Evolutionary conservation across 768 basidiomycete genomes (phyloP), one percentile per base, ranked within the genome.

Genomic region (Podaxis sp.): DNA sequence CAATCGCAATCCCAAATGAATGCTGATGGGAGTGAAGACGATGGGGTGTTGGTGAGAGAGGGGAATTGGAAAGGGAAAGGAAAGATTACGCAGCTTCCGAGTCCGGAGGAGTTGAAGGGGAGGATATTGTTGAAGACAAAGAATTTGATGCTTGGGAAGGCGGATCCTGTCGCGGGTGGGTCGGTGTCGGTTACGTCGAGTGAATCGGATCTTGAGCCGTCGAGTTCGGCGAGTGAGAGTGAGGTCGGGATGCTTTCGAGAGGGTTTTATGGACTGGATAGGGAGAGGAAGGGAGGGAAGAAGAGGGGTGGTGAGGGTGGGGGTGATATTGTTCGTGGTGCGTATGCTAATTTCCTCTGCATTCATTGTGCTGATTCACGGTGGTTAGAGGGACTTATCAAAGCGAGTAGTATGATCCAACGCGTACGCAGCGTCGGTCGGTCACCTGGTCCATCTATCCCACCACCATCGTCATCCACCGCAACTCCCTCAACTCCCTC

Each of bases 121-220:
- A 84, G 84, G 68, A 87, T 99, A 26, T 66, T 99, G 64, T 76
- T 99, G 65, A 99, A 99, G 89, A 84, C 92, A 2, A 95, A 94
- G 80, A 92, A 93, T 68, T 73, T 91, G n/a, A 83, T 85, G 54
- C 73, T 91, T 26, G 64, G 66, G 1, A 51, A 66, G 26, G 56
- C 70, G 15, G 71, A 72, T 19, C 44, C 17, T 1, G 26, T 44
- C 0, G 44, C 4, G 7, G 44, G 44, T 46, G 44, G 44, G n/a
- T 17, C 44, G 57, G 30, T n/a, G 13, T 55, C 67, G 2, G 28
- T 59, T 36, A 51, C 58, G 0, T 68, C 71, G 11, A 66, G 62
- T 42, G 75, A 75, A 5, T 61, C 64, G 12, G 71, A 71, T 57
- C 63, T 64, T 7, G 71, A 75, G 9, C 67, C 69, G 13, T 69